Conservation (phyloP, 345 rosid species). For the Eucalyptus erythrocorys region DNA sequence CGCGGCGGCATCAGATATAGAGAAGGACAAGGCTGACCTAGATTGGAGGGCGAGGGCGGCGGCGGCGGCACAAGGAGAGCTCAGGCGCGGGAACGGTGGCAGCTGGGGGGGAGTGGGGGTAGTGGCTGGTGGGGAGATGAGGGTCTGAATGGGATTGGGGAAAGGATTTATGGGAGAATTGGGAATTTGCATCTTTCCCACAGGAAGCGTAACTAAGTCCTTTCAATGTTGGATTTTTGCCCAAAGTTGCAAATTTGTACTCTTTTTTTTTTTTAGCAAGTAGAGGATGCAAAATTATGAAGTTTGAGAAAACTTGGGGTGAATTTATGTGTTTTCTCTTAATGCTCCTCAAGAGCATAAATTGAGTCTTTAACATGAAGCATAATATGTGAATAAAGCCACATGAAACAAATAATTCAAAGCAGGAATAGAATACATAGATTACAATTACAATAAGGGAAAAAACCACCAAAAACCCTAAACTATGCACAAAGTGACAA, state of each 20-base stretch:
- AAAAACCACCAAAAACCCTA: too few species aligned
- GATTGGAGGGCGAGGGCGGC: background rate
- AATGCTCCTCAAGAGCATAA: background rate
- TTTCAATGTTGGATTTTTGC: background rate
- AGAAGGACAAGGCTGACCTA: background rate
- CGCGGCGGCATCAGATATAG: background rate
- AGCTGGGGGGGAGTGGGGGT: background rate
- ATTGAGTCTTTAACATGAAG: background rate
- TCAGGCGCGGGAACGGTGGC: background rate
- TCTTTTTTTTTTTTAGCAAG: background rate
- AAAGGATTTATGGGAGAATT: background rate
- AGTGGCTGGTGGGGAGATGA: background rate
- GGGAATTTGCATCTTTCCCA: too few species aligned
- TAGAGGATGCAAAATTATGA: background rate
- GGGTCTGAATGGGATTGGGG: background rate
- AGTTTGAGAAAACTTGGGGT: background rate
- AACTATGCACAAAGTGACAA: too few species aligned
- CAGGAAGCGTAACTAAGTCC: background rate
- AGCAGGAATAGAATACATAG: background rate
- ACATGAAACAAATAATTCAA: background rate
- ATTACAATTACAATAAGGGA: background rate
- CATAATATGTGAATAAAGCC: background rate
- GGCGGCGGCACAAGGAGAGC: fast-evolving
- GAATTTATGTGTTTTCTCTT: background rate
- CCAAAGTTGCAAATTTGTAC: background rate